Percentiles rank a stretch among this genome's conserved stretches.
Evolutionary conservation across 2,329 filamentous ascomycete species (phyloP).

Genomic region (Xylaria sp.): DNA sequence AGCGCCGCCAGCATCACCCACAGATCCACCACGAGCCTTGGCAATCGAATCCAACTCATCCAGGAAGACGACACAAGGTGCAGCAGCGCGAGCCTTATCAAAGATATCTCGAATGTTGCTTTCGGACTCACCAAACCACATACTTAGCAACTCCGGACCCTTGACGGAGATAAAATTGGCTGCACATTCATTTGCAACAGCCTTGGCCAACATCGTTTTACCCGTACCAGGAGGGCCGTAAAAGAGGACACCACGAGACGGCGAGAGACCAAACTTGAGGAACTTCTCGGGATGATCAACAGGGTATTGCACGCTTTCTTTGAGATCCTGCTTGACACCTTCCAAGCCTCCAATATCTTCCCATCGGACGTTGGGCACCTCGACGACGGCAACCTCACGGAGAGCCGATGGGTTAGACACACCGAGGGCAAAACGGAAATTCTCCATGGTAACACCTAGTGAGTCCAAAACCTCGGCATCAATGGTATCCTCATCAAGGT

Average conservation of each 20-base stretch:
- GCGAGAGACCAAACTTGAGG: slow-evolving; percentile 99
- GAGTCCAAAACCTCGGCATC: slow-evolving; percentile 98
- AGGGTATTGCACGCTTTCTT: slow-evolving; percentile 98
- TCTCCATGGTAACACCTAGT: slow-evolving; percentile 98
- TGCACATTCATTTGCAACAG: slow-evolving; percentile 97
- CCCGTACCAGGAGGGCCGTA: slow-evolving; percentile 99
- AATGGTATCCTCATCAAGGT: slow-evolving; percentile 98
- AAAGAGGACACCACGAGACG: slow-evolving; percentile 97
- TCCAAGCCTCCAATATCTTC: slow-evolving; percentile 99
- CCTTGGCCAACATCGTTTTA: slow-evolving; percentile 99
- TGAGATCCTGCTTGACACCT: slow-evolving; percentile 98
- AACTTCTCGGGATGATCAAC: slow-evolving; percentile 99
- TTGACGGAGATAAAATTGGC: slow-evolving; percentile 99
- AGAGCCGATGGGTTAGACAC: slow-evolving; percentile 98
- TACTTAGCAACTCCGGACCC: slow-evolving; percentile 95
- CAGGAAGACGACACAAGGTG: slow-evolving; percentile 97
- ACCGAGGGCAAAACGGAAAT: slow-evolving; percentile 98
- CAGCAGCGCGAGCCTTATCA: slow-evolving; percentile 97
- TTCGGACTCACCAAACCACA: slow-evolving; percentile 99
- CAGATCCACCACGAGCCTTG: slow-evolving; percentile 96
- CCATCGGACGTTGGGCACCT: slow-evolving; percentile 99
- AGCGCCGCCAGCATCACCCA: slow-evolving; percentile 95
- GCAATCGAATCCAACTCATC: slow-evolving; percentile 99
- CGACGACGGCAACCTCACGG: slow-evolving; percentile 97
- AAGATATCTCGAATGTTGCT: slow-evolving; percentile 99